Evolutionary conservation across 306 rosid species (phyloP), one percentile per base, ranked within the genome.

Genomic region (Cucumis melo): DNA sequence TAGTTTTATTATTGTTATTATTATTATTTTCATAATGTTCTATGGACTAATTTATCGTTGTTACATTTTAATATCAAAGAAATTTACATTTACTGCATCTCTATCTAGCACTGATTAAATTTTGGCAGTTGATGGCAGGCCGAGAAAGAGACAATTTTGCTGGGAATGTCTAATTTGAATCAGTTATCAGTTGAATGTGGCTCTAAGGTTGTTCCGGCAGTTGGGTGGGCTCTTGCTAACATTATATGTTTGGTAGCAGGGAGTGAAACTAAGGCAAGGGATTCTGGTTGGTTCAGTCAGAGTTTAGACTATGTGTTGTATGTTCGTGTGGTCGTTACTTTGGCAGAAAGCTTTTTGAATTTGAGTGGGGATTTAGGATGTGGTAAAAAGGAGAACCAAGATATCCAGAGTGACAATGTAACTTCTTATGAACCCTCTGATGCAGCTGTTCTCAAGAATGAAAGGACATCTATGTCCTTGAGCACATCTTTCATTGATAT

Each of bases 121-220:
- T 81, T 85, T 91, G 96, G 83, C 98, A 94, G 98, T 91, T 80
- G 87, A 86, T 94, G 96, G 85, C 98, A 94, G 98, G 89, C 84
- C 84, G 85, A 77, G 85, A 94, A 88, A 87, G 96, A 87, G 86
- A 83, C 83, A 73, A 79, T 94, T 80, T 83, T 87, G 46, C 80
- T 41, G 70, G 89, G 82, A 87, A 94, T 89, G 87, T 85, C 88
- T 13, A 83, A 79, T 64, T 79, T 89, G 80, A 77, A 80, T 77
- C 89, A 83, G 65, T 79, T 85, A 81, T 83, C 83, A 24, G 53
- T 44, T 85, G 51, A 82, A 77, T 79, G 41, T 78, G 78, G 81
- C 80, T 87, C 78, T 72, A 84, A 89, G 84, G 83, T 66, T 78
- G 80, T 87, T 80, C 97, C 96, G 38, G 82, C 96, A 36, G 91